phyloP scores from a whole-genome alignment of 1,284 basidiomycete genomes.

The Vanrija sp. region DNA sequence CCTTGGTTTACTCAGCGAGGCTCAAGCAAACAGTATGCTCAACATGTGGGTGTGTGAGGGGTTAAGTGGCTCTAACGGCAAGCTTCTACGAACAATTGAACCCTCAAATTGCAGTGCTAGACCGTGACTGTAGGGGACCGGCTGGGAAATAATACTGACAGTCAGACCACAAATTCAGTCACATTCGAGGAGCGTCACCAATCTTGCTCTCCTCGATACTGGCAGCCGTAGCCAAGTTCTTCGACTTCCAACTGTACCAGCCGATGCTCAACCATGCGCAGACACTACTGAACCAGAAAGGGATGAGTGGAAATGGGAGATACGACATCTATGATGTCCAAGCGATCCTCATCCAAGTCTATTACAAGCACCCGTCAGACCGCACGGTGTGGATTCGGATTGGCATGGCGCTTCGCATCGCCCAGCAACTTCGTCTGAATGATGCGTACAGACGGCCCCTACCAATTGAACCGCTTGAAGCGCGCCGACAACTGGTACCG shows the following conservation, averaged over 20 bases:
- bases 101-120: no score
- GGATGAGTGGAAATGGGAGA: no score
- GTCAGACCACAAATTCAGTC: no score
- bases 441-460: background rate
- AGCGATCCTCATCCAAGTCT: slow-evolving; percentile 10
- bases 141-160: no score
- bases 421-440: slow-evolving; percentile 9
- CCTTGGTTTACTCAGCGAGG: no score
- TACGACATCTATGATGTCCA: slow-evolving; percentile 7
- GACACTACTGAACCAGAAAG: background rate
- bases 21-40: no score
- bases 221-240: slow-evolving; percentile 7
- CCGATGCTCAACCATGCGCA: slow-evolving; percentile 7
- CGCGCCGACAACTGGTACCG: background rate
- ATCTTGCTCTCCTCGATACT: slow-evolving; percentile 1
- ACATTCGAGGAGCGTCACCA: no score
- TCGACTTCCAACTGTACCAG: background rate
- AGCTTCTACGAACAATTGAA: no score
- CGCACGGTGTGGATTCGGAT: slow-evolving; percentile 21
- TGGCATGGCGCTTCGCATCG: slow-evolving; percentile 15
- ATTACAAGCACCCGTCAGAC: slow-evolving; percentile 17
- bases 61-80: no score
- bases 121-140: no score
- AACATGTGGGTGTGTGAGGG: no score
- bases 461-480: background rate